These are phyloP conservation scores for Penicillium sp. DNA, from an alignment of 2,329 filamentous ascomycete genomes.

Conservation along the genomic window DNA sequence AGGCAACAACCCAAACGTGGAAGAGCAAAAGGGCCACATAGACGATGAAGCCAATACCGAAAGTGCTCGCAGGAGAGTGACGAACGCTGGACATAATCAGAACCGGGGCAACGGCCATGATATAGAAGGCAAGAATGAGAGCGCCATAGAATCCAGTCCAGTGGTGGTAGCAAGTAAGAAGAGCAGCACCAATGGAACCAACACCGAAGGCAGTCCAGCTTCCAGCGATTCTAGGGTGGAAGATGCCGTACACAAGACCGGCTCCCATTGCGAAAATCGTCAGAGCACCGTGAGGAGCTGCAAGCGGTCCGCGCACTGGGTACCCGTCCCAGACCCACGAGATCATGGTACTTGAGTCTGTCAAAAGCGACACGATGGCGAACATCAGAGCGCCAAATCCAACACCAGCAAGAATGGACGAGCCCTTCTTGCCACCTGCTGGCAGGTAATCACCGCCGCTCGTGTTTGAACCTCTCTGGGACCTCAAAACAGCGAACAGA, in stretches of 20 bases:
- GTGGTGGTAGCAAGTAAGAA: conserved; percentile 73
- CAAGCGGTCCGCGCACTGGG: conserved; percentile 81
- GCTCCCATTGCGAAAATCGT: conserved; percentile 84
- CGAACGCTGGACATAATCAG: conserved; percentile 74
- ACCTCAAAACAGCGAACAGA: conserved; percentile 70
- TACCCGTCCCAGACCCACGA: conserved; percentile 98
- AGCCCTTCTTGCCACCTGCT: conserved; percentile 60
- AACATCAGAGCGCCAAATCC: conserved; percentile 85
- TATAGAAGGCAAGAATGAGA: conserved; percentile 71
- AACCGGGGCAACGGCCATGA: conserved; percentile 75
- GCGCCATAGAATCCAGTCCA: conserved; percentile 91
- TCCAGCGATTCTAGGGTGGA: conserved; percentile 66
- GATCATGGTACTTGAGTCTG: conserved; percentile 98
- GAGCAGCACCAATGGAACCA: conserved; percentile 74
- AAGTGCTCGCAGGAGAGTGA: conserved; percentile 74
- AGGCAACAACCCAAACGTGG: conserved; percentile 97
- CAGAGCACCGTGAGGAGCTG: conserved; percentile 84
- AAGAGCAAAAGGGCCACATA: conserved; percentile 97
- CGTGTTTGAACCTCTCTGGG: conserved; percentile 65
- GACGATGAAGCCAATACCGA: conserved; percentile 82
- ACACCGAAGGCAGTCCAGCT: conserved; percentile 78
- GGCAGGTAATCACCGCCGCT: conserved; percentile 53
- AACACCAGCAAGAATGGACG: conserved; percentile 68
- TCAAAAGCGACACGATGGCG: conserved; percentile 84
- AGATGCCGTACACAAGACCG: conserved; percentile 75